Evolutionary conservation across 768 basidiomycete genomes (phyloP), one percentile per base, ranked within the genome.

Genomic region (Tubosaeta brunneosetosa): DNA sequence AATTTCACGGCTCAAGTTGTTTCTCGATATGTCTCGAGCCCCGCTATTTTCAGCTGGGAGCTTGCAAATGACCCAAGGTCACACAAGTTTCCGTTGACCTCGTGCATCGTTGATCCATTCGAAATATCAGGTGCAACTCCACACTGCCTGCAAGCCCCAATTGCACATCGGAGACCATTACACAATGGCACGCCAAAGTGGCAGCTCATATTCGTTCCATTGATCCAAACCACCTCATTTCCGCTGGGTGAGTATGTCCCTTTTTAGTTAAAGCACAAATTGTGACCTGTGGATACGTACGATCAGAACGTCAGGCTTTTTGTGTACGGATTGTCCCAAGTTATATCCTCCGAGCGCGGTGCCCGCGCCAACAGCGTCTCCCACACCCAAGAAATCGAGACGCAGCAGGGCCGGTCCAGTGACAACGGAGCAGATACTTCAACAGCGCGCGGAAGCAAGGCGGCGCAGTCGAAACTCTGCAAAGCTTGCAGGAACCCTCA

Each of bases 21-120:
- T 10, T 68, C 74, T 16, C 81, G 84, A 47, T 85, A 85, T 57
- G 70, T 70, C 14, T 74, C 82, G 46, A 75, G 73, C 47, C 66
- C 84, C 3, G 67, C 74, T n/a, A 61, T 86, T 49, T 74, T 86
- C 54, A 60, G 36, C 49, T 83, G 81, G 80, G 84, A 86, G 61
- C 57, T 84, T 56, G 85, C 82, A 17, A 86, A 86, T 61, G 85
- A 86, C 58, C 74, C 84, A 9, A 78, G 82, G 80, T 83, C 49
- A 47, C 55, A 48, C 32, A 6, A 25, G 38, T 11, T n/a, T 40
- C 7, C 12, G 3, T 32, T 10, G 4, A n/a, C 16, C 5, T 38
- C 10, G 4, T 31, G 42, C 25, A 7, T 41, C 37, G 25, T 49
- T 59, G 34, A 59, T 22, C 37, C 29, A 26, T 37, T 16, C 13